Evolutionary conservation across 495 filamentous ascomycete genomes (phyloP).

Genomic region (Letharia lupina): DNA sequence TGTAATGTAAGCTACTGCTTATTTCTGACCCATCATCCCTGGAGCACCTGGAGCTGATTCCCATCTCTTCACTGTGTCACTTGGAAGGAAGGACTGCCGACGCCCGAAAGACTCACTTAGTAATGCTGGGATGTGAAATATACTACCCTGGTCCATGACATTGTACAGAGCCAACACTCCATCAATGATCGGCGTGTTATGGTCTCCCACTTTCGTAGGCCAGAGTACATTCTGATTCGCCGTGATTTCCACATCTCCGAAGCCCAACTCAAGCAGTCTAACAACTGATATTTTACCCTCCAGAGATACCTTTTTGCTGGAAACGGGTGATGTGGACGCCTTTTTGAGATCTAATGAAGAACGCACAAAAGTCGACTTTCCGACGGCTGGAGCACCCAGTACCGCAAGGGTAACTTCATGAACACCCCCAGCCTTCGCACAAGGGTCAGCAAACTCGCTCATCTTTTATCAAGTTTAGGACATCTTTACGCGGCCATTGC

Average conservation of each 20-base stretch:
- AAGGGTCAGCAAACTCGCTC: neutral
- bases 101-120: constrained; percentile 52
- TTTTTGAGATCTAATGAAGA: constrained; percentile 62
- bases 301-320: constrained; percentile 62
- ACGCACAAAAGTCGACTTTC: constrained; percentile 86
- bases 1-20: constrained; percentile 14
- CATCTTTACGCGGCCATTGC: constrained; percentile 1
- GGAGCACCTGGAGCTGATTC: neutral
- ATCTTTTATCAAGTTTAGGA: neutral
- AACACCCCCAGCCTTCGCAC: constrained; percentile 30
- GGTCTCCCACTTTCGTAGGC: constrained; percentile 62
- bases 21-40: neutral
- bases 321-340: constrained; percentile 47
- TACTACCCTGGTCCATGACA: constrained; percentile 64
- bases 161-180: constrained; percentile 81
- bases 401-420: constrained; percentile 77
- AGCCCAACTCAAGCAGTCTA: constrained; percentile 68
- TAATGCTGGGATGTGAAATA: constrained; percentile 56
- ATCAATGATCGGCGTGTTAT: constrained; percentile 63
- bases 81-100: neutral
- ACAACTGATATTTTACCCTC: constrained; percentile 71
- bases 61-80: neutral
- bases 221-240: constrained; percentile 62
- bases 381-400: constrained; percentile 69
- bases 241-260: constrained; percentile 58